Conservation (phyloP, 768 basidiomycete species). For the Lentinula guzmanii region DNA sequence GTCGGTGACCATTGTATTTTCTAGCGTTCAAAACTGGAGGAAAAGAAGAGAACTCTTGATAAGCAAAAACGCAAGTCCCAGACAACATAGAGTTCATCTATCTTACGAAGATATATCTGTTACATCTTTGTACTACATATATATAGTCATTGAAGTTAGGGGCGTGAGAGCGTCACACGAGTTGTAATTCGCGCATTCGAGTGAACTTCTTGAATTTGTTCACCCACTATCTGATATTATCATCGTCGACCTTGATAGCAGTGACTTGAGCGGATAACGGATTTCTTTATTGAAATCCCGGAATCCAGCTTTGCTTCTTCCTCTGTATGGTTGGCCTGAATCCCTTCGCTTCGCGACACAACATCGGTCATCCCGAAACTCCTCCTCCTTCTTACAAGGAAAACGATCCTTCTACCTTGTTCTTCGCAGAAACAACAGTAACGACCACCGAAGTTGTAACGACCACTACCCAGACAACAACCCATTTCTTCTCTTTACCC, state of each 20-base stretch:
- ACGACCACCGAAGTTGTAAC: constrained; percentile 42
- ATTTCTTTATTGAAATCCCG: constrained; percentile 6
- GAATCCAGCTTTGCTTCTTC: background rate
- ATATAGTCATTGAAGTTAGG: background rate
- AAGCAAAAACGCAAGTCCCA: constrained; percentile 41
- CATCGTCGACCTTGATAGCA: background rate
- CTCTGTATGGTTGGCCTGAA: constrained; percentile 22
- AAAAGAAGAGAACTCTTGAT: constrained; percentile 48
- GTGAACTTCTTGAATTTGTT: background rate
- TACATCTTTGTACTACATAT: constrained; percentile 1
- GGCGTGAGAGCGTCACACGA: background rate
- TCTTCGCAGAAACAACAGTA: constrained; percentile 40
- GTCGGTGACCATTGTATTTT: constrained; percentile 10
- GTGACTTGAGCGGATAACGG: background rate
- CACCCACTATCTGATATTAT: background rate
- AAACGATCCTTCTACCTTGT: constrained; percentile 21
- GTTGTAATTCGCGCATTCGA: background rate
- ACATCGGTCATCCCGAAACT: constrained; percentile 9
- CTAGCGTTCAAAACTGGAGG: constrained; percentile 58
- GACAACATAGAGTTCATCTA: background rate
- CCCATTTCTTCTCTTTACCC: constrained; percentile 64
- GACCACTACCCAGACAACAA: constrained; percentile 41
- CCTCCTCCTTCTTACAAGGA: constrained; percentile 30
- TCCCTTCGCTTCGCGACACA: constrained; percentile 8
- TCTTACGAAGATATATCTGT: background rate